Evolutionary conservation across 2,329 filamentous ascomycete genomes (phyloP), one percentile per base, ranked within the genome.

Genomic region (Knufia fluminis): DNA sequence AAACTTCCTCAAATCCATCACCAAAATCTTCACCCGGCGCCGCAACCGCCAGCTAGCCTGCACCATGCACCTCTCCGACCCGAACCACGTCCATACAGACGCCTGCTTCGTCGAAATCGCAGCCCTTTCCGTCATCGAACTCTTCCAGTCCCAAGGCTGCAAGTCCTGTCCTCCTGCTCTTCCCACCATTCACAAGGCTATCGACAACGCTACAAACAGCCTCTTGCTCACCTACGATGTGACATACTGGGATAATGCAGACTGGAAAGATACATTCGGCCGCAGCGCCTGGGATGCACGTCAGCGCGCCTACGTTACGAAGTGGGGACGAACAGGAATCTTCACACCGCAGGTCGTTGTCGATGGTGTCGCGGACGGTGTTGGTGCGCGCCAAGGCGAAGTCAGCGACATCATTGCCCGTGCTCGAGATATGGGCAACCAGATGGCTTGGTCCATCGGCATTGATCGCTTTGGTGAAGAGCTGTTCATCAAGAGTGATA

Each of bases 181-280:
- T 4, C 54, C 54, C 3, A 33, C 39, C 8, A 56, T 56, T 24
- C 52, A 56, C 38, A 48, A 48, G 28, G 46, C 52, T 20, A 50
- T 53, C 12, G 51, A 48, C 1, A 52, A 51, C 36, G 52, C 52
- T 17, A 47, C 52, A 20, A 56, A 56, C 43, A 39, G 52, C 7
- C 49, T 56, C 38, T 48, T 56, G 31, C 50, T 56, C 26, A 56
- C 54, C 14, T 56, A 52, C 48, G 50, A 56, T 35, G 54, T 56
- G 9, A 54, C 52, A 1, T 56, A 56, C 45, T 56, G 54, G 52
- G 54, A 56, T 31, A 39, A 47, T 7, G 50, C 50, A 20, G 48
- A 41, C 14, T 56, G 54, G 54, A 48, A 50, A 14, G 54, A 56
- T 35, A 56, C 54, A 10, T 54, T 54, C n/a, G 50, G 52, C 16